A percentile compares a stretch with the other conserved stretches of the same genome.
phyloP scores from a whole-genome alignment of 148 eudicot species.

The Cornus florida region DNA sequence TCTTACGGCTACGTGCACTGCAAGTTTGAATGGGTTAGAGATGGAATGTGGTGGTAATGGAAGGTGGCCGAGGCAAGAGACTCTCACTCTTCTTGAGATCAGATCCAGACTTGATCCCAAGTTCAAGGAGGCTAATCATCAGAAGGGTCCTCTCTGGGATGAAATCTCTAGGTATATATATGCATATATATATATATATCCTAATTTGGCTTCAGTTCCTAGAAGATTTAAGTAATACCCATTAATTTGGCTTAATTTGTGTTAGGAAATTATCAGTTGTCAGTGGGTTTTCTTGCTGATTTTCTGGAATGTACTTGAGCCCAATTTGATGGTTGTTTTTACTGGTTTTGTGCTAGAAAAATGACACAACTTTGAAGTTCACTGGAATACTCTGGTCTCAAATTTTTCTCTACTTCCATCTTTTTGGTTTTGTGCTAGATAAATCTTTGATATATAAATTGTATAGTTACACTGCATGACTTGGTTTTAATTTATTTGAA shows the following conservation, averaged over 20 bases:
- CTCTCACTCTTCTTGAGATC: slow-evolving; percentile 80
- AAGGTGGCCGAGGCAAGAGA: slow-evolving; percentile 97
- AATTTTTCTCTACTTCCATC: slow-evolving; percentile 1
- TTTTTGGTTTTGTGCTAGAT: neutral
- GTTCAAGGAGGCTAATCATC: slow-evolving; percentile 97
- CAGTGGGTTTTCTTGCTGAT: neutral
- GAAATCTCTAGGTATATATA: slow-evolving; percentile 77
- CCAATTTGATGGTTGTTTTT: neutral
- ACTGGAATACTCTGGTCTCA: slow-evolving; percentile 14
- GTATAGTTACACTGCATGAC: neutral
- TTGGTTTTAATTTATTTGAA: neutral
- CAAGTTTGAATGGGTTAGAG: slow-evolving; percentile 28
- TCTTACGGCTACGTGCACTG: neutral
- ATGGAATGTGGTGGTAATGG: slow-evolving; percentile 45
- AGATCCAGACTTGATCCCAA: slow-evolving; percentile 84
- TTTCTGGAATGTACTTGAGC: neutral
- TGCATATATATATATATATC: no score
- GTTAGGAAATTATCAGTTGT: neutral
- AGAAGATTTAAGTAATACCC: neutral
- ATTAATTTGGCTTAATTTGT: neutral
- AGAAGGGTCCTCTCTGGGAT: slow-evolving; percentile 98
- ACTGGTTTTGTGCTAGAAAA: slow-evolving; percentile 17
- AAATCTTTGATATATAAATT: neutral
- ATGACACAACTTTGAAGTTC: slow-evolving; percentile 18
- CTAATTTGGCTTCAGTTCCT: no score